Evolutionary conservation across 306 rosid genomes (phyloP).

Genomic region (Dicorynia guianensis): DNA sequence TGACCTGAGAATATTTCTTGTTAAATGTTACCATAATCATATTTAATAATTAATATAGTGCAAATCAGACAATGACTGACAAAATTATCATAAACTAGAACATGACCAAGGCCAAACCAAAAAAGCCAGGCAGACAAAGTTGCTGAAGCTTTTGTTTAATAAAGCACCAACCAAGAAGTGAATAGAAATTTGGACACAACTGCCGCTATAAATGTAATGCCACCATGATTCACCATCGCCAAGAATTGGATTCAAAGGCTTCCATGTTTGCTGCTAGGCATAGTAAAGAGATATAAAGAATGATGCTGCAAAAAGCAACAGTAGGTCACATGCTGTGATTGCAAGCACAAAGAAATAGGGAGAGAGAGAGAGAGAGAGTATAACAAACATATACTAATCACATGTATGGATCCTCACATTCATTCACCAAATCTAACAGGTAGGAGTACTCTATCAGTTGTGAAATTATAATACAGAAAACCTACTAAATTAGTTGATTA

Average conservation of each 20-base stretch:
- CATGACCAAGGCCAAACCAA: no score
- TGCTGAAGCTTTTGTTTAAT: slow-evolving; percentile 26
- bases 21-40: slow-evolving; percentile 28
- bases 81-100: slow-evolving; percentile 19
- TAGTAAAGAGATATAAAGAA: slow-evolving; percentile 93
- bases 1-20: slow-evolving; percentile 61
- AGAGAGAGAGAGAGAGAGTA: background rate
- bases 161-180: slow-evolving; percentile 21
- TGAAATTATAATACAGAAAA: slow-evolving; percentile 28
- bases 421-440: slow-evolving; percentile 85
- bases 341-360: background rate
- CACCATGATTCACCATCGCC: slow-evolving; percentile 89
- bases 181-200: slow-evolving; percentile 49
- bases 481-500: background rate
- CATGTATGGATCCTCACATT: slow-evolving; percentile 93
- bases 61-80: slow-evolving; percentile 1
- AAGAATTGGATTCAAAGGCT: slow-evolving; percentile 98
- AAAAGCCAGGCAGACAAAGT: background rate
- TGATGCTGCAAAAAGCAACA: slow-evolving; percentile 74
- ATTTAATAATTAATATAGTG: background rate
- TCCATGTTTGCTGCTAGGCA: slow-evolving; percentile 92
- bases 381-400: slow-evolving; percentile 83
- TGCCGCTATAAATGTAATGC: slow-evolving; percentile 84
- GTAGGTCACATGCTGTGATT: slow-evolving; percentile 25
- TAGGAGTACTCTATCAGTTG: slow-evolving; percentile 95